Evolutionary conservation across 495 filamentous ascomycete genomes (phyloP).

Genomic region (Pyrenula massariospora): DNA sequence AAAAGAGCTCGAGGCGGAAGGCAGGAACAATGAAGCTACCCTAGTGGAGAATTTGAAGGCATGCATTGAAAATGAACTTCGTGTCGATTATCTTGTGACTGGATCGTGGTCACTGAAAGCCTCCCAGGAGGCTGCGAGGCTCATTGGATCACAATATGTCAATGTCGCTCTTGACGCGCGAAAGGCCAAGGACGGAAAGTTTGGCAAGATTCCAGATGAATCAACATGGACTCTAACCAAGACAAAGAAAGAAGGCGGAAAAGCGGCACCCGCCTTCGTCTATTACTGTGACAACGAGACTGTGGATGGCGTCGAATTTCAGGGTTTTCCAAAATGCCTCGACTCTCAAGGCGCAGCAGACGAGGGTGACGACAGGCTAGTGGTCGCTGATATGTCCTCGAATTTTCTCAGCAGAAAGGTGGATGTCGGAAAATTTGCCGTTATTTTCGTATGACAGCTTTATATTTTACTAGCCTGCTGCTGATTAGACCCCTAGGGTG

Average conservation of each 20-base stretch:
- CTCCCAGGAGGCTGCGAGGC: conserved; percentile 66
- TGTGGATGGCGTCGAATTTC: conserved; percentile 75
- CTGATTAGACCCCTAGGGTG: conserved; percentile 24
- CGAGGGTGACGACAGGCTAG: conserved; percentile 48
- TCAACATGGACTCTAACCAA: conserved; percentile 65
- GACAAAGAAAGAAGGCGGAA: conserved; percentile 32
- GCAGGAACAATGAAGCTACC: conserved; percentile 18
- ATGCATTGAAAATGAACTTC: conserved; percentile 53
- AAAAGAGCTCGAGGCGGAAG: conserved; percentile 24
- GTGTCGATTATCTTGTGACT: conserved; percentile 83
- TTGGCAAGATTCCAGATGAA: conserved; percentile 70
- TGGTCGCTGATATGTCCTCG: conserved; percentile 79
- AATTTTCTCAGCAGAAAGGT: conserved; percentile 54
- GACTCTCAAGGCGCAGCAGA: conserved; percentile 34
- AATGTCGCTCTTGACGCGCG: conserved; percentile 68
- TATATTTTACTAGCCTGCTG: too few species aligned
- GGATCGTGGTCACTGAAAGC: conserved; percentile 91
- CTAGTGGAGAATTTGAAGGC: conserved; percentile 48
- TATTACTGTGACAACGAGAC: conserved; percentile 96
- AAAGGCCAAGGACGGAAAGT: conserved; percentile 67
- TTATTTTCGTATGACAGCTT: conserved; percentile 69
- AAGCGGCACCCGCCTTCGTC: conserved; percentile 52
- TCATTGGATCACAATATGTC: conserved; percentile 66
- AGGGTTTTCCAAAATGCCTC: conserved; percentile 53
- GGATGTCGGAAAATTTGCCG: conserved; percentile 58